These are phyloP conservation scores for Metschnikowia drakensbergensis DNA, from an alignment of 805 yeast species.

Conservation along the genomic window DNA sequence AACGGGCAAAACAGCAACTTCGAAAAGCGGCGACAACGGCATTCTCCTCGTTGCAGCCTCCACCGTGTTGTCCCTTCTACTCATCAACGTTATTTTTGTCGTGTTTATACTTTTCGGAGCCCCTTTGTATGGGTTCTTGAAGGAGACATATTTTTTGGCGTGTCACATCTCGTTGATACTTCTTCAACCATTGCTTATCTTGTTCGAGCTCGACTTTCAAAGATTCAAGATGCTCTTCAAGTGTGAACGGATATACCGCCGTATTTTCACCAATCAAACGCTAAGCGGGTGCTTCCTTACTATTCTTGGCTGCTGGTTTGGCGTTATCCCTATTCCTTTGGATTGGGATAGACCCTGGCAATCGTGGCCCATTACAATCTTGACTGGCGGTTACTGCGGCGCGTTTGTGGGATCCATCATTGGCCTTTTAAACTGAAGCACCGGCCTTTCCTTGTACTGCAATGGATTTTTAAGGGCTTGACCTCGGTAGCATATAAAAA, in stretches of 20 bases:
- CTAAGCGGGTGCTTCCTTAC: slow-evolving; percentile 26
- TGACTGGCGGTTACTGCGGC: slow-evolving; percentile 78
- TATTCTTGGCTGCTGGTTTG: slow-evolving; percentile 79
- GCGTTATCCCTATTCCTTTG: slow-evolving; percentile 88
- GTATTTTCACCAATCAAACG: slow-evolving; percentile 25
- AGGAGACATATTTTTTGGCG: slow-evolving; percentile 58
- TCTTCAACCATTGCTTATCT: slow-evolving; percentile 60
- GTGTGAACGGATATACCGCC: slow-evolving; percentile 26
- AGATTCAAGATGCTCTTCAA: slow-evolving; percentile 24
- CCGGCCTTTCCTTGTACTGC: neutral
- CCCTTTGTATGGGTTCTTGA: slow-evolving; percentile 53
- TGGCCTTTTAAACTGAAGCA: slow-evolving; percentile 1
- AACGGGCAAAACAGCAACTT: slow-evolving; percentile 2
- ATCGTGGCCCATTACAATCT: slow-evolving; percentile 85
- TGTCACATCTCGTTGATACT: slow-evolving; percentile 58
- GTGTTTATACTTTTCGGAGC: slow-evolving; percentile 71
- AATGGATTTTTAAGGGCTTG: too few relatives aligned
- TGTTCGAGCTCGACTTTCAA: slow-evolving; percentile 49
- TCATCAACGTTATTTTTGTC: slow-evolving; percentile 38
- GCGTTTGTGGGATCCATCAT: slow-evolving; percentile 48
- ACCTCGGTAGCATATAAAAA: too few relatives aligned
- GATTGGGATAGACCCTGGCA: slow-evolving; percentile 99
- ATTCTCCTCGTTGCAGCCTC: slow-evolving; percentile 11
- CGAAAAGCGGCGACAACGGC: slow-evolving; percentile 5
- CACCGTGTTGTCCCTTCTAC: slow-evolving; percentile 26